Percentiles rank a stretch among this genome's conserved stretches.
Evolutionary conservation across 495 filamentous ascomycete species (phyloP).

Genomic region (Bombardia bombarda): DNA sequence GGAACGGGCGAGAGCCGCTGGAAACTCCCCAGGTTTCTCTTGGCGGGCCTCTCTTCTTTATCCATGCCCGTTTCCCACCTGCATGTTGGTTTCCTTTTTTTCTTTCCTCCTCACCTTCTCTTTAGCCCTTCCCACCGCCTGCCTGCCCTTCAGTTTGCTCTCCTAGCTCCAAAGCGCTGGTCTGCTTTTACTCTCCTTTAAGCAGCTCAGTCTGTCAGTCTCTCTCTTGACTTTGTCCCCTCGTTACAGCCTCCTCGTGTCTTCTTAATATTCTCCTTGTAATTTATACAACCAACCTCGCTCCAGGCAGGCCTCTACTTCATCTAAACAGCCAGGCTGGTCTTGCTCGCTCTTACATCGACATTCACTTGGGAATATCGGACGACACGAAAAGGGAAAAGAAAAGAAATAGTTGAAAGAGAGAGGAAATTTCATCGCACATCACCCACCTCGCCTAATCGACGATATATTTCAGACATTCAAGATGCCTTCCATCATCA

Average conservation of each 20-base stretch:
- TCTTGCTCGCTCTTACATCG: conserved; percentile 10
- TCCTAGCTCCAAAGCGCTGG: conserved; percentile 40
- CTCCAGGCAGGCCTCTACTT: conserved; percentile 36
- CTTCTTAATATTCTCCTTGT: conserved; percentile 31
- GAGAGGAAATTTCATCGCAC: no score
- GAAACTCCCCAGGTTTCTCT: conserved; percentile 5
- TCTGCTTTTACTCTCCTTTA: conserved; percentile 47
- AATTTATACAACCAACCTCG: conserved; percentile 17
- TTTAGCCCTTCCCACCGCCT: conserved; percentile 9
- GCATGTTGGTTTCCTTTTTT: conserved; percentile 19
- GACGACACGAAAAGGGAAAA: conserved; percentile 15
- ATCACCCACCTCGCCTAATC: conserved; percentile 6
- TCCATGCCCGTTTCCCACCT: conserved; percentile 30
- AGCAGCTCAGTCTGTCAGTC: conserved; percentile 25
- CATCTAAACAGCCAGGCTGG: background rate
- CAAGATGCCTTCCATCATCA: conserved; percentile 39
- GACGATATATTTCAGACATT: conserved; percentile 12
- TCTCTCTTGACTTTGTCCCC: conserved; percentile 12
- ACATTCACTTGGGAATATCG: conserved; percentile 5
- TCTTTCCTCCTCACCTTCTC: conserved; percentile 13
- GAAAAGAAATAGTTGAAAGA: conserved; percentile 17
- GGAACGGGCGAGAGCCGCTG: conserved; percentile 26
- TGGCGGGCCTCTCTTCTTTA: conserved; percentile 23
- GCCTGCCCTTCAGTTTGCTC: conserved; percentile 23
- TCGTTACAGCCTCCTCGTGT: conserved; percentile 11